Conservation (phyloP, 345 rosid species). For the Eucalyptus globulus region DNA sequence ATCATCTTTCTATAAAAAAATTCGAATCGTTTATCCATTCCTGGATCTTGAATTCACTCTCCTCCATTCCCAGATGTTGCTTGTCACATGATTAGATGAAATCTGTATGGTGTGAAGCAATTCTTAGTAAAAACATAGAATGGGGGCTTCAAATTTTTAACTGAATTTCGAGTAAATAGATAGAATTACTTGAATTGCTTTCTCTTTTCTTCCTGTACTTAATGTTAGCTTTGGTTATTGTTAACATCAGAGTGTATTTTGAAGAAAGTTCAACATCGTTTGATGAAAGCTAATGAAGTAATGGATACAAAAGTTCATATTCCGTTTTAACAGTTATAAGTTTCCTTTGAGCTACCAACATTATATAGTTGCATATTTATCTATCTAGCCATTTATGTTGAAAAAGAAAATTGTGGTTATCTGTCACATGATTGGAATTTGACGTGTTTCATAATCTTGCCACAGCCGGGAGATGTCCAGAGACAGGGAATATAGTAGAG, state of each 20-base stretch:
- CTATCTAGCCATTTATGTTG: neutral
- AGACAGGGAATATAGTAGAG: constrained; percentile 65
- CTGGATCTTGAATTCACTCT: neutral
- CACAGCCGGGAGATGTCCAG: constrained; percentile 59
- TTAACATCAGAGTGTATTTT: neutral
- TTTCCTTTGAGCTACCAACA: neutral
- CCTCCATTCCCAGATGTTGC: neutral
- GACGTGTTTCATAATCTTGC: neutral
- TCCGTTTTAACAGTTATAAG: neutral
- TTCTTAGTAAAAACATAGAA: neutral
- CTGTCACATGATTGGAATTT: neutral
- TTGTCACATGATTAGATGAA: neutral
- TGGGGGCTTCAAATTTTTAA: neutral
- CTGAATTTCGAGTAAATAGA: neutral
- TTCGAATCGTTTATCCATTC: neutral
- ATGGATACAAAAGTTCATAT: neutral
- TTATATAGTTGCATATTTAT: neutral
- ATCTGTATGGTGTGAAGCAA: neutral
- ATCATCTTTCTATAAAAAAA: neutral
- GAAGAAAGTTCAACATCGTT: neutral
- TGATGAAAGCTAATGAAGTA: neutral
- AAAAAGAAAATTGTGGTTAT: neutral
- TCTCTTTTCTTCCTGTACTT: neutral
- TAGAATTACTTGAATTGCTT: neutral
- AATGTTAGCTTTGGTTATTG: neutral